Evolutionary conservation across 768 basidiomycete species (phyloP).

Genomic region (Phanerodontia chrysosporium): DNA sequence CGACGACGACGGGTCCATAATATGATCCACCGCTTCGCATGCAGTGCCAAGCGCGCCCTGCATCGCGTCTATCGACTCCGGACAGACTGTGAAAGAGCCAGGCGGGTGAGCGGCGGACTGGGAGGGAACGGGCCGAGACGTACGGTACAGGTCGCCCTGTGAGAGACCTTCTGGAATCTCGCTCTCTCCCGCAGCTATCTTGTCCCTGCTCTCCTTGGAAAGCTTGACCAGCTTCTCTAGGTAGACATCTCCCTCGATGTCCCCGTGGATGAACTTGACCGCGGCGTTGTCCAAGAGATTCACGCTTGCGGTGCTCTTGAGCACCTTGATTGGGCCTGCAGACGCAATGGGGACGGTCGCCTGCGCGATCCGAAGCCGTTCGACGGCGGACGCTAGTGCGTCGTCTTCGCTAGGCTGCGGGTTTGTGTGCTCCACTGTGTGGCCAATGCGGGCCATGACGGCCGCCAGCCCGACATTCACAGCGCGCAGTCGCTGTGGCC

Average conservation of each 20-base stretch:
- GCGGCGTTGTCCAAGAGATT: constrained; percentile 58
- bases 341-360: neutral
- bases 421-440: neutral
- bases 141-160: constrained; percentile 83
- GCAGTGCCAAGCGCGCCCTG: constrained; percentile 79
- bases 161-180: constrained; percentile 73
- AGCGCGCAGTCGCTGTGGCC: constrained; percentile 85
- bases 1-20: constrained; percentile 30
- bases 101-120: neutral
- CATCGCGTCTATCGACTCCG: constrained; percentile 70
- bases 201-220: constrained; percentile 55
- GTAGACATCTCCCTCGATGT: constrained; percentile 63
- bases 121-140: constrained; percentile 24
- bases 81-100: constrained; percentile 53
- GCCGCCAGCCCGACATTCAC: constrained; percentile 80
- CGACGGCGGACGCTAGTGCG: constrained; percentile 44
- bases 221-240: constrained; percentile 58
- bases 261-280: constrained; percentile 71
- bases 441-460: constrained; percentile 48
- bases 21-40: constrained; percentile 81
- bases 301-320: constrained; percentile 49
- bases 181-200: constrained; percentile 54
- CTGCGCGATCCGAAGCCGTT: constrained; percentile 18
- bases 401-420: constrained; percentile 13
- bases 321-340: constrained; percentile 35